Percentiles rank a stretch among this genome's conserved stretches.
Evolutionary conservation across 768 basidiomycete genomes (phyloP).

Genomic region (Boletus reticulatus): DNA sequence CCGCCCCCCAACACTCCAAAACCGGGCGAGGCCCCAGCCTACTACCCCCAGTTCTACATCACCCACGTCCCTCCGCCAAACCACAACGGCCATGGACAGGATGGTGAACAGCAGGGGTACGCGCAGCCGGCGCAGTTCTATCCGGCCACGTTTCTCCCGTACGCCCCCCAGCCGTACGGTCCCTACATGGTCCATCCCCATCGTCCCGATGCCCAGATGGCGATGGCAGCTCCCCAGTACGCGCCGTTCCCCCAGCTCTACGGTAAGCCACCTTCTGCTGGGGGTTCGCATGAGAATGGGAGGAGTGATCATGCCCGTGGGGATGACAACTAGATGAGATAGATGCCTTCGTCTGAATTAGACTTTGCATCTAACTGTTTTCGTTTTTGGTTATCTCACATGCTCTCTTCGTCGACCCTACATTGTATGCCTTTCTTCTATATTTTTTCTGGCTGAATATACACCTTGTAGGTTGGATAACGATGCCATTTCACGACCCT

Average conservation of each 20-base stretch:
- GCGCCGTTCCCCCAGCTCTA: slow-evolving; percentile 39
- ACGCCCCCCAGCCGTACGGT: slow-evolving; percentile 47
- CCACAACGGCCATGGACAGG: slow-evolving; percentile 40
- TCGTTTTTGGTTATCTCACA: slow-evolving; percentile 18
- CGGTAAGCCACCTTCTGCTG: slow-evolving; percentile 38
- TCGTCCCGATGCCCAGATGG: slow-evolving; percentile 40
- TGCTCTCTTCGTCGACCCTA: slow-evolving; percentile 11
- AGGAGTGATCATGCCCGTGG: slow-evolving; percentile 29
- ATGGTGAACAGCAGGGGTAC: slow-evolving; percentile 39
- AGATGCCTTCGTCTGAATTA: slow-evolving; percentile 11
- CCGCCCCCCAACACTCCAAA: slow-evolving; percentile 46
- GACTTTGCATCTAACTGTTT: slow-evolving; percentile 13
- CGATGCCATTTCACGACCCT: slow-evolving; percentile 19
- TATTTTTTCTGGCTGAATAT: slow-evolving; percentile 15
- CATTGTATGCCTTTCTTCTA: slow-evolving; percentile 15
- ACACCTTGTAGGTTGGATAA: slow-evolving; percentile 29
- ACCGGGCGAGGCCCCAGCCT: slow-evolving; percentile 50
- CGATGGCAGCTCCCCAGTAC: slow-evolving; percentile 36
- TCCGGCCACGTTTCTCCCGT: slow-evolving; percentile 45
- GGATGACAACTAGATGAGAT: slow-evolving; percentile 32
- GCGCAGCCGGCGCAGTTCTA: slow-evolving; percentile 45
- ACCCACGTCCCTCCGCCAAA: slow-evolving; percentile 42
- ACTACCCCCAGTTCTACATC: slow-evolving; percentile 50
- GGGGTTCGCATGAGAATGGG: slow-evolving; percentile 28
- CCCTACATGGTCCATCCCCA: slow-evolving; percentile 46